phyloP scores from a whole-genome alignment of 2,329 filamentous ascomycete genomes.

The Fusarium sp. region DNA sequence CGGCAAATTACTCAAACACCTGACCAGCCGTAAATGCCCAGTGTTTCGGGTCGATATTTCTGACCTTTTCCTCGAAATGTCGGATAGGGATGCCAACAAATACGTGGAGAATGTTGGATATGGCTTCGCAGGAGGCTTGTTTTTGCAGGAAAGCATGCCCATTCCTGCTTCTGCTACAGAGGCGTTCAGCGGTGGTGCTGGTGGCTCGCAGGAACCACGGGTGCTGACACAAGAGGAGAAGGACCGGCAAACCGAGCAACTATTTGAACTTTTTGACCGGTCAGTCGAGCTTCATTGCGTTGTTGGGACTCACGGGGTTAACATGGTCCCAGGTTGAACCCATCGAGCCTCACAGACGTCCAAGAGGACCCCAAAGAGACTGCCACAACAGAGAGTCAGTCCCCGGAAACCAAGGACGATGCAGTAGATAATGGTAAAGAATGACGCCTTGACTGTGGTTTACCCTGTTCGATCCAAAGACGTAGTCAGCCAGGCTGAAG shows the following conservation, averaged over 20 bases:
- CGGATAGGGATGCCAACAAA: constrained; percentile 79
- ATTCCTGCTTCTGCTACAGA: constrained; percentile 76
- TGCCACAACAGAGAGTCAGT: constrained; percentile 75
- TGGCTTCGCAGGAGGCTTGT: constrained; percentile 90
- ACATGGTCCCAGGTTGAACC: constrained; percentile 65
- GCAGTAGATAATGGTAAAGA: constrained; percentile 57
- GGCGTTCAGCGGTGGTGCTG: constrained; percentile 47
- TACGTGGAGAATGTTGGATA: constrained; percentile 96
- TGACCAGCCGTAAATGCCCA: constrained; percentile 77
- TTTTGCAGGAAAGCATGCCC: constrained; percentile 85
- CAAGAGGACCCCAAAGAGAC: constrained; percentile 79
- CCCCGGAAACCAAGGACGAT: constrained; percentile 75
- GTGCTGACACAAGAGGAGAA: constrained; percentile 94
- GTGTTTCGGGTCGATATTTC: constrained; percentile 81
- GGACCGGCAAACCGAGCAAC: constrained; percentile 86
- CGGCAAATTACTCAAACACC: constrained; percentile 81
- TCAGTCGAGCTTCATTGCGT: constrained; percentile 49
- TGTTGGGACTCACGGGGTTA: constrained; percentile 14
- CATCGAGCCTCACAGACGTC: constrained; percentile 80
- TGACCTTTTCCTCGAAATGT: constrained; percentile 87
- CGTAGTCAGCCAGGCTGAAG: background rate
- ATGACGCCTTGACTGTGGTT: background rate
- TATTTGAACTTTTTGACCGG: constrained; percentile 94
- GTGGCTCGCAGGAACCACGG: constrained; percentile 57
- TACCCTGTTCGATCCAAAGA: background rate